Conservation (phyloP, 163 green algal species). For the Scenedesmus sp. region DNA sequence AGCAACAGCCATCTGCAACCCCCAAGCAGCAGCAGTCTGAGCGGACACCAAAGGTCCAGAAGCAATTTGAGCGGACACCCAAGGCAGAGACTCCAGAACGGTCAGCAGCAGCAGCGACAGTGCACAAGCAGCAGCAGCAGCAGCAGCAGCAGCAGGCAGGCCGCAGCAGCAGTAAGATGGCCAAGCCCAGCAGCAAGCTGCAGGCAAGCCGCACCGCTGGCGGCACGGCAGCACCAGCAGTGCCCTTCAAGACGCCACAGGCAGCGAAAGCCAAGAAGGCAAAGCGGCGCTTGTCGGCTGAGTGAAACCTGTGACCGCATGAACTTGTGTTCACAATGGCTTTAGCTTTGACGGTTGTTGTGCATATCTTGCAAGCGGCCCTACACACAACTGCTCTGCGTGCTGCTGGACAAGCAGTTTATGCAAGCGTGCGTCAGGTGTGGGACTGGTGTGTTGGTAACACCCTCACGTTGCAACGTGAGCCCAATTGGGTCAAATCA, state of each 20-base stretch:
- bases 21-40: not conserved
- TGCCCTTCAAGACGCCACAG: constrained; percentile 25
- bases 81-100: not conserved
- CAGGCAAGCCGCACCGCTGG: not conserved
- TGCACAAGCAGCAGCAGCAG: not conserved
- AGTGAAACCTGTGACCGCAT: no score
- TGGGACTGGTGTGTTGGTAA: no score
- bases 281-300: constrained; percentile 5
- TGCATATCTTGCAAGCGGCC: no score
- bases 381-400: no score
- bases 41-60: constrained; percentile 10
- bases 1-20: not conserved
- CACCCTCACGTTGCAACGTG: no score
- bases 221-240: not conserved
- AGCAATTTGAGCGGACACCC: not conserved
- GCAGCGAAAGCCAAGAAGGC: not conserved
- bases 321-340: no score
- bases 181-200: not conserved
- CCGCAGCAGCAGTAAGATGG: not conserved
- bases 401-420: no score
- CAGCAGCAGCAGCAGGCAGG: not conserved
- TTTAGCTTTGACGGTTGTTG: no score
- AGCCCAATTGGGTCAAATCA: no score
- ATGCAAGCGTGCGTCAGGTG: no score
- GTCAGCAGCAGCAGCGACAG: not conserved